Conservation (phyloP, 2,329 filamentous ascomycete species). For the Venturiaceae sp. region DNA sequence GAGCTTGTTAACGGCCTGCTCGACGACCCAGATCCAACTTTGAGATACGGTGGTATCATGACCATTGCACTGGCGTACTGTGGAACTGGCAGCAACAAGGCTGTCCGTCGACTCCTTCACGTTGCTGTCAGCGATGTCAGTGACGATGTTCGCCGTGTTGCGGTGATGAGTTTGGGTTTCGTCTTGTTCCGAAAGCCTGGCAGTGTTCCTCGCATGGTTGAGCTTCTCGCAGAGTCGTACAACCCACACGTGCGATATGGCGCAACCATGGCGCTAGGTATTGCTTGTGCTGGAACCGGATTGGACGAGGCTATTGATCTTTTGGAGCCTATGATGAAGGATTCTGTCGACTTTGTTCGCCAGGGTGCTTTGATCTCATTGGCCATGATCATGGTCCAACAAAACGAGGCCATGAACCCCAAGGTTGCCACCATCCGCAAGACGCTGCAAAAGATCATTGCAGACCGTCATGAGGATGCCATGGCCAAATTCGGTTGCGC, state of each 20-base stretch:
- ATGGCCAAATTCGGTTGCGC: slow-evolving; percentile 99
- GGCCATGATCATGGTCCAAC: slow-evolving; percentile 98
- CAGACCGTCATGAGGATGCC: slow-evolving; percentile 92
- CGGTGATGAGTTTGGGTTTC: slow-evolving; percentile 96
- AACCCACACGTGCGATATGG: slow-evolving; percentile 98
- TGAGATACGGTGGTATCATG: slow-evolving; percentile 96
- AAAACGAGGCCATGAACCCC: slow-evolving; percentile 97
- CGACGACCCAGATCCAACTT: slow-evolving; percentile 83
- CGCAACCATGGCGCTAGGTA: slow-evolving; percentile 95
- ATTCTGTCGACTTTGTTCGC: slow-evolving; percentile 95
- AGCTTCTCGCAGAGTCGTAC: slow-evolving; percentile 95
- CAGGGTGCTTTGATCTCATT: slow-evolving; percentile 91
- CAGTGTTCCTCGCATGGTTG: slow-evolving; percentile 96
- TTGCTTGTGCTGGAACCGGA: slow-evolving; percentile 93
- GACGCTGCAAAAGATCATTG: slow-evolving; percentile 85
- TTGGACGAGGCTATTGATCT: slow-evolving; percentile 94
- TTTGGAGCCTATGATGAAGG: slow-evolving; percentile 98
- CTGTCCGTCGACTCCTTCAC: slow-evolving; percentile 88
- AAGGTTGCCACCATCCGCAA: slow-evolving; percentile 88
- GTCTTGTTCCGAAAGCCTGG: slow-evolving; percentile 97
- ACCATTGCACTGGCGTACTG: slow-evolving; percentile 97
- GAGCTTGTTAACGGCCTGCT: slow-evolving; percentile 88
- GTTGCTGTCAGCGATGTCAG: slow-evolving; percentile 97
- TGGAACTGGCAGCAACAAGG: slow-evolving; percentile 96
- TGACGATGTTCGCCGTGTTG: slow-evolving; percentile 90